Conservation (phyloP, 805 yeast species). For the Lipomyces yamanashiensis region DNA sequence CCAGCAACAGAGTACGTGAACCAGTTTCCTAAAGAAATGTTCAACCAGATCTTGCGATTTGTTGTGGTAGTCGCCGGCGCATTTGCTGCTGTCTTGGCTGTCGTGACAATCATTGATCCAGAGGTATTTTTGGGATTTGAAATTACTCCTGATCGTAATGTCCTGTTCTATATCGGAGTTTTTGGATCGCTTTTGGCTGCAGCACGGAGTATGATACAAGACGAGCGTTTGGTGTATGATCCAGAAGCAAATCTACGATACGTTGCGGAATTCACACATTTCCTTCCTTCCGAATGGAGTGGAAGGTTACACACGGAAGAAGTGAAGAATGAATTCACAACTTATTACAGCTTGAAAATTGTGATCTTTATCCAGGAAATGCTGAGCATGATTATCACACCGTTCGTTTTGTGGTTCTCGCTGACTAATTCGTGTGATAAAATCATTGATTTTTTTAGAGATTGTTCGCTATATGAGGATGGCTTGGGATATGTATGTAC, state of each 20-base stretch:
- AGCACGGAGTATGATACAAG: constrained; percentile 70
- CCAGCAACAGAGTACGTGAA: constrained; percentile 83
- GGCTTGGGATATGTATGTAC: constrained; percentile 94
- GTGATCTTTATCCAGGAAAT: constrained; percentile 75
- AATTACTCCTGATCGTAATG: constrained; percentile 77
- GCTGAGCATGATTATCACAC: constrained; percentile 79
- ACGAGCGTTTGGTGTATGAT: constrained; percentile 76
- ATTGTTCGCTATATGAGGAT: constrained; percentile 86
- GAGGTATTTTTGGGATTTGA: constrained; percentile 91
- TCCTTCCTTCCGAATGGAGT: constrained; percentile 85
- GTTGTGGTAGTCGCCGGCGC: constrained; percentile 83
- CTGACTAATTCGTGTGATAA: constrained; percentile 73
- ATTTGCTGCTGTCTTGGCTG: constrained; percentile 82
- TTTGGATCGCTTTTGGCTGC: constrained; percentile 90
- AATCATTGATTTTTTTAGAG: constrained; percentile 89
- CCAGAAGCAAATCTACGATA: constrained; percentile 85
- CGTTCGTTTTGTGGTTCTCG: constrained; percentile 86
- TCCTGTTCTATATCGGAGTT: constrained; percentile 82
- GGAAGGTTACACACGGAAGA: constrained; percentile 79
- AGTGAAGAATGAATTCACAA: constrained; percentile 82
- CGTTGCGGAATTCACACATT: constrained; percentile 88
- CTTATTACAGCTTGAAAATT: constrained; percentile 73
- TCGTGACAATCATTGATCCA: constrained; percentile 79
- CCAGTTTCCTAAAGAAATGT: constrained; percentile 86
- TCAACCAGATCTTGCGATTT: constrained; percentile 57